Evolutionary conservation across 169 alveolate genomes (phyloP).

Genomic region (Plasmodium berghei): DNA sequence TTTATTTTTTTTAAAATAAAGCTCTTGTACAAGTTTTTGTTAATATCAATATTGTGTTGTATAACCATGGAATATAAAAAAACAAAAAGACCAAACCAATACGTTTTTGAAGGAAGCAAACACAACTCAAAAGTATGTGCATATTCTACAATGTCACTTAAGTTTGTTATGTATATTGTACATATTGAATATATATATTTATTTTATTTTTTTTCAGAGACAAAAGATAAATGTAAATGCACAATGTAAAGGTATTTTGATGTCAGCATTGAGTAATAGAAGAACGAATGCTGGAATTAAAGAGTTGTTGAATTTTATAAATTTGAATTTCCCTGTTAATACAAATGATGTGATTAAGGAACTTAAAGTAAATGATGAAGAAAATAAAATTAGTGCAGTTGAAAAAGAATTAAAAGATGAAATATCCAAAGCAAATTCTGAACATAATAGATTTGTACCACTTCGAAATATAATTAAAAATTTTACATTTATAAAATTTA

Average conservation of each 20-base stretch:
- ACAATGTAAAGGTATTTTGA: conserved; percentile 55
- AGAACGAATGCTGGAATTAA: conserved; percentile 25
- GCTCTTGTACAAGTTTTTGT: not conserved
- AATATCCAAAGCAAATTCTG: conserved; percentile 60
- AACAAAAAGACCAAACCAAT: conserved; percentile 60
- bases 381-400: conserved; percentile 18
- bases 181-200: no score
- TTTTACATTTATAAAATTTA: conserved; percentile 80
- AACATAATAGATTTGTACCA: conserved; percentile 81
- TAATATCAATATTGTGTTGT: not conserved
- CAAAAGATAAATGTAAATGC: conserved; percentile 54
- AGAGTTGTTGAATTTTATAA: conserved; percentile 42
- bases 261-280: conserved; percentile 31
- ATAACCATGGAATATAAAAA: conserved; percentile 63
- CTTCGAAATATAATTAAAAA: conserved; percentile 80
- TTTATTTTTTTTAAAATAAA: conserved; percentile 30
- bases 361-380: not conserved
- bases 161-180: no score
- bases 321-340: conserved; percentile 49
- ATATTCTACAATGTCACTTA: no score
- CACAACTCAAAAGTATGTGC: conserved; percentile 33
- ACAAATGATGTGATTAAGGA: conserved; percentile 35
- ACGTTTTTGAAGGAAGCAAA: conserved; percentile 51
- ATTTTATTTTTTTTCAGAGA: conserved; percentile 14
- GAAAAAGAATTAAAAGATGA: conserved; percentile 79